Evolutionary conservation across 2,329 filamentous ascomycete genomes (phyloP), one percentile per base, ranked within the genome.

Genomic region (Penicillium sp.): DNA sequence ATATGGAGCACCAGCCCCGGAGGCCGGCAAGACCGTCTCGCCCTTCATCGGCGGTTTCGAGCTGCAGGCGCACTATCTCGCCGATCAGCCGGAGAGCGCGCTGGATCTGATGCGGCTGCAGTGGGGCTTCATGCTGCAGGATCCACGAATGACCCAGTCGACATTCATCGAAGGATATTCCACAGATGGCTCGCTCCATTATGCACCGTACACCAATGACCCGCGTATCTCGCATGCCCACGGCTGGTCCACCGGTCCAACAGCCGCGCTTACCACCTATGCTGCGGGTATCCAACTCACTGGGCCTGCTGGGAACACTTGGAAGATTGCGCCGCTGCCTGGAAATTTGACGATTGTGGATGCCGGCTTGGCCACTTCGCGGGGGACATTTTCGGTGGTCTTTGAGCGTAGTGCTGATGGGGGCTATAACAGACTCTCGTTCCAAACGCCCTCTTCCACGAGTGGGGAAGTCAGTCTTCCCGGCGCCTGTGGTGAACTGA

Each of bases 111-210:
- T 70, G 36, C 55, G 65, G 0, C 51, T 71, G 2, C 67, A 73
- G 53, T 79, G 75, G 74, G 74, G 70, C 0, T 79, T 75, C 49
- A 78, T 79, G 75, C 68, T 79, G 4, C 64, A 76, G 11, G 71
- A 76, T 39, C 67, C 72, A 0, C 64, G 72, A 23, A 76, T 77
- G 71, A 78, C 74, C 2, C 73, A 77, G 32, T 69, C 63, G 0
- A 75, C 73, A 0, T 76, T 76, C 35, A 72, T 75, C 38, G 75
- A 77, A 50, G 74, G 75, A 0, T 77, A 75, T 37, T 58, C 63
- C 1, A 67, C 64, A 0, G 64, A 70, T 21, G 75, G 75, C 1
- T 57, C 60, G 2, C 51, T 77, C 13, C 69, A 72, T 43, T 77
- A 78, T 36, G 68, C 72, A 2, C 70, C 72, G 0, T 77, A 77